These are phyloP conservation scores for Calocybe gambosa DNA, from an alignment of 1,284 basidiomycete genomes.

Conservation along the genomic window DNA sequence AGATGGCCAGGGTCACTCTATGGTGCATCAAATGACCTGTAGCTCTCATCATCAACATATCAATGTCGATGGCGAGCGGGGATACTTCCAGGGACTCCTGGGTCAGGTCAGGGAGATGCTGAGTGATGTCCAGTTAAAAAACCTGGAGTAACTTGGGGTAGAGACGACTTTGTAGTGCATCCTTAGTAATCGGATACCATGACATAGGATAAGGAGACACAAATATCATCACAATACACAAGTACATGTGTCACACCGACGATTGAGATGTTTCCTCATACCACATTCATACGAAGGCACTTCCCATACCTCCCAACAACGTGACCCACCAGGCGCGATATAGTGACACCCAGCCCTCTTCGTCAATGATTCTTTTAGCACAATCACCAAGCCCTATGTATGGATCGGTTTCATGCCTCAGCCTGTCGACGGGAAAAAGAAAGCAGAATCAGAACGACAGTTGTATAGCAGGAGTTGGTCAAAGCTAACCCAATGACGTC, in stretches of 20 bases:
- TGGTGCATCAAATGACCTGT: not conserved
- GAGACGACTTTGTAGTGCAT: not conserved
- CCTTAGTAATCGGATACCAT: slow-evolving; percentile 1
- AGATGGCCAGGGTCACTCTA: not conserved
- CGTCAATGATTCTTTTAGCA: slow-evolving; percentile 72
- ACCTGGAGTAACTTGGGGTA: slow-evolving; percentile 4
- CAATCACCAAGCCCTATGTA: slow-evolving; percentile 78
- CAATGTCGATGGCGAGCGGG: slow-evolving; percentile 2
- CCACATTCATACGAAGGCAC: slow-evolving; percentile 44
- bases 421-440: slow-evolving; percentile 28
- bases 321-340: slow-evolving; percentile 90
- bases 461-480: not conserved
- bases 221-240: slow-evolving; percentile 2
- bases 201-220: too few relatives aligned
- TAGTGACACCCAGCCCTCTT: slow-evolving; percentile 74
- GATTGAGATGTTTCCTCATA: slow-evolving; percentile 2
- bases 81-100: not conserved
- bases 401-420: slow-evolving; percentile 82
- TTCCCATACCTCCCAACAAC: slow-evolving; percentile 56
- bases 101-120: slow-evolving; percentile 1
- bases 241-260: not conserved
- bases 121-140: slow-evolving; percentile 1
- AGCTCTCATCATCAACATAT: slow-evolving; percentile 1
- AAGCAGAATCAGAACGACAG: slow-evolving; percentile 2
- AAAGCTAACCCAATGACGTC: slow-evolving; percentile 77